Evolutionary conservation across 176 grass and related monocot species (phyloP), one percentile per base, ranked within the genome.

Genomic region (Tillandsia fasciculata): DNA sequence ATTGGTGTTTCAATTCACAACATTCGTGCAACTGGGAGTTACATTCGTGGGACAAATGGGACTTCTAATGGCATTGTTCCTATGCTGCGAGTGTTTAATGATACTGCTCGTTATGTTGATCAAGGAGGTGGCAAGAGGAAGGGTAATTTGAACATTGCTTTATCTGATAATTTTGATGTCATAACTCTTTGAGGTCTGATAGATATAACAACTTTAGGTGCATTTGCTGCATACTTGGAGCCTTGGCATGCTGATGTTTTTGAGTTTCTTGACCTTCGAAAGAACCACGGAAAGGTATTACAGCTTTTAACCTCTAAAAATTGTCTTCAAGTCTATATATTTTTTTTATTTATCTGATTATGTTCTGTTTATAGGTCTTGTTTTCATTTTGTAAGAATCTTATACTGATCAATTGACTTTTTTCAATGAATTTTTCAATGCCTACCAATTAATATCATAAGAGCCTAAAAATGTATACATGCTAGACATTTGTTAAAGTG

Each of bases 211-310:
- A 73, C 47, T 28, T 11, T 80, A 96, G 92, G 93, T 83, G 93
- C 93, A 74, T 96, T 96, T 81, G 93, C 89, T 71, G 79, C 92
- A 14, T 96, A 96, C 61, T 75, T 96, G 78, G 93, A 96, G 53
- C 89, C 93, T 24, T 96, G 93, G 93, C 93, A 96, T 96, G 88
- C 86, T 73, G 93, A 96, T 87, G 79, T 96, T 29, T 92, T 90
- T 77, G 93, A 96, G 61, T 96, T 96, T 47, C 93, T 96, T 79
- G 93, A 96, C 73, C 74, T 96, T 26, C 80, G 86, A 42, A 96
- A 96, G 83, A 96, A 96, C 76, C 93, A 96, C 27, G 93, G 93
- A 27, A 96, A 87, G 93, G 93, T 96, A 85, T 70, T 6, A 42
- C 33, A 42, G 33, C 33, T 42, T 42, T 42, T 42, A 54, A 54